Conservation (phyloP, 495 filamentous ascomycete genomes). For the Platismatia glauca region DNA sequence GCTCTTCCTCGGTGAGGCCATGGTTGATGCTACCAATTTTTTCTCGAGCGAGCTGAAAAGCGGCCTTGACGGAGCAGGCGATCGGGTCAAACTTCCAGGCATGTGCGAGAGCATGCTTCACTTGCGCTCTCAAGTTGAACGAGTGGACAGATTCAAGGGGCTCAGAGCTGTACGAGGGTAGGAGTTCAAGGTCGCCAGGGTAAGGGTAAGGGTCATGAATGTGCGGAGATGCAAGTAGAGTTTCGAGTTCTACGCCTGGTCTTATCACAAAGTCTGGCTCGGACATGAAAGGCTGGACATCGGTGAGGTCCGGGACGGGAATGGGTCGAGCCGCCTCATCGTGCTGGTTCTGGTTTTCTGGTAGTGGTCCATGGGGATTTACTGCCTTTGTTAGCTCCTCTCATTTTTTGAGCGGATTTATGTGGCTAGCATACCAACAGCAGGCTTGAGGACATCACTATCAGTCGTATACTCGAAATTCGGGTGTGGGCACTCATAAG, state of each 20-base stretch:
- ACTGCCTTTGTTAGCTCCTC: neutral
- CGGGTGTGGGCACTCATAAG: slow-evolving; percentile 6
- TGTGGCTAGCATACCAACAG: neutral
- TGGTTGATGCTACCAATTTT: neutral
- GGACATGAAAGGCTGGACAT: neutral
- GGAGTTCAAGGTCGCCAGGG: neutral
- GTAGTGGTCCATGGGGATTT: neutral
- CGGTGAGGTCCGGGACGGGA: neutral
- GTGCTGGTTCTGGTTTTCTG: neutral
- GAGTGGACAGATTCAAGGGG: neutral
- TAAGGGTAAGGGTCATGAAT: neutral
- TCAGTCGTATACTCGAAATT: neutral
- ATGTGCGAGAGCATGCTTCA: neutral
- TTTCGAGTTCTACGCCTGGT: neutral
- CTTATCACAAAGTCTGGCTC: neutral
- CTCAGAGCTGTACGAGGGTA: neutral
- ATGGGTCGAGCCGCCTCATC: neutral
- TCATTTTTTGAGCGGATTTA: neutral
- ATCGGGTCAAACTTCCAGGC: slow-evolving; percentile 1
- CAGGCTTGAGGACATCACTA: neutral
- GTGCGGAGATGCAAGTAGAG: neutral
- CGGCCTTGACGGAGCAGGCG: neutral
- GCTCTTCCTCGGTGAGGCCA: neutral
- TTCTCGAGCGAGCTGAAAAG: neutral
- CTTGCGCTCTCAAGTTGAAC: neutral